A percentile compares a stretch with the other conserved stretches of the same genome.
These are phyloP conservation scores for Nepenthes alata DNA, from an alignment of 179 eudicot species.

Conservation along the genomic window DNA sequence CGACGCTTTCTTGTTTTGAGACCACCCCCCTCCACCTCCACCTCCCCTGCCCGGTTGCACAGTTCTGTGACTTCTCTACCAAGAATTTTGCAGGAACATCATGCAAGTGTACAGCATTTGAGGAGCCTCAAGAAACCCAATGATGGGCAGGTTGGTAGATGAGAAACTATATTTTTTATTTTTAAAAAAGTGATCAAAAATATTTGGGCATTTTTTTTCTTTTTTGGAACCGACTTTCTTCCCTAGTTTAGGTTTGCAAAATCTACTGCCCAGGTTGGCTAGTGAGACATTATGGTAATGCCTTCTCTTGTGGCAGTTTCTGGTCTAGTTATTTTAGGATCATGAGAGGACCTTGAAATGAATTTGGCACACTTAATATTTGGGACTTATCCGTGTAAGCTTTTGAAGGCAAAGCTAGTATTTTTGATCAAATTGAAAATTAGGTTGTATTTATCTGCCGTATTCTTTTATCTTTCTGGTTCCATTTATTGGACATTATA, in stretches of 20 bases:
- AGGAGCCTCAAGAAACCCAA: constrained; percentile 20
- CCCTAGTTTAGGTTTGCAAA: constrained; percentile 11
- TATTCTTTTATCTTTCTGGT: too few relatives aligned
- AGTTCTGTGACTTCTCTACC: constrained; percentile 2
- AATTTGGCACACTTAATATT: neutral
- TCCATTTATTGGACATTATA: too few relatives aligned
- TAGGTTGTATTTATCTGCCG: too few relatives aligned
- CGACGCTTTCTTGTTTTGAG: constrained; percentile 29
- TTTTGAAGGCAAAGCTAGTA: neutral
- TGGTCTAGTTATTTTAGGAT: constrained; percentile 4
- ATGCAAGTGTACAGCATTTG: constrained; percentile 54
- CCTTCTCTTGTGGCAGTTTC: constrained; percentile 83
- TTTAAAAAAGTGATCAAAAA: neutral
- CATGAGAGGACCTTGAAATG: neutral
- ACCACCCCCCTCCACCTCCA: neutral
- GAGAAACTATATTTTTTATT: neutral
- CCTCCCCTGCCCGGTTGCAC: neutral
- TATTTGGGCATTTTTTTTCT: neutral
- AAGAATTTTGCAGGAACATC: constrained; percentile 20
- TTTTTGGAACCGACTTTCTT: constrained; percentile 4
- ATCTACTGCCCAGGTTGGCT: constrained; percentile 90
- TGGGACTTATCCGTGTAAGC: neutral
- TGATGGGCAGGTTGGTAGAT: constrained; percentile 14
- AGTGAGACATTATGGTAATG: constrained; percentile 31
- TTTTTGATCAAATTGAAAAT: neutral